Percentiles rank a stretch among this genome's conserved stretches.
Evolutionary conservation across 768 basidiomycete species (phyloP).

Genomic region (Auricularia sp.): DNA sequence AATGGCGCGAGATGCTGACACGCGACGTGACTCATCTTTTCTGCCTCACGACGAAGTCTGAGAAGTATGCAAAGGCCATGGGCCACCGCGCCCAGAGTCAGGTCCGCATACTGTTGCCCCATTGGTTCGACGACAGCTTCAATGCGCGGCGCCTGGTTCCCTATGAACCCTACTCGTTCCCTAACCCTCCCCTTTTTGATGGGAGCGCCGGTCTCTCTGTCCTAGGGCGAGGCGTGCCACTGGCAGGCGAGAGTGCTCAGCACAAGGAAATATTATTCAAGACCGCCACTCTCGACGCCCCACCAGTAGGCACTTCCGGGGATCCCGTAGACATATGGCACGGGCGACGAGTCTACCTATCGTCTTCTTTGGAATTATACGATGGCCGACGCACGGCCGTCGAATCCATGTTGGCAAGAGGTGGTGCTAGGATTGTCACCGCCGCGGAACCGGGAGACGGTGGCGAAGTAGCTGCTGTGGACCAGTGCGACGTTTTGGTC

Average conservation of each 20-base stretch:
- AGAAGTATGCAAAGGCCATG: slow-evolving; percentile 39
- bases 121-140: slow-evolving; percentile 77
- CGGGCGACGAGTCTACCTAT: slow-evolving; percentile 50
- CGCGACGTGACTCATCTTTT: slow-evolving; percentile 85
- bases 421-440: slow-evolving; percentile 44
- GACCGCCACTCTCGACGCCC: slow-evolving; percentile 16
- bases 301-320: neutral
- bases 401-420: slow-evolving; percentile 45
- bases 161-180: slow-evolving; percentile 13
- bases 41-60: slow-evolving; percentile 38
- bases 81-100: slow-evolving; percentile 48
- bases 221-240: slow-evolving; percentile 14
- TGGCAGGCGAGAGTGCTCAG: slow-evolving; percentile 22
- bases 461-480: slow-evolving; percentile 24
- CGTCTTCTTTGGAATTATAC: slow-evolving; percentile 44
- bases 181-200: slow-evolving; percentile 9
- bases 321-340: slow-evolving; percentile 3
- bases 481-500: slow-evolving; percentile 61
- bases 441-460: slow-evolving; percentile 14
- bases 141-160: slow-evolving; percentile 15
- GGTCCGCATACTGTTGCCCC: slow-evolving; percentile 69
- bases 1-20: slow-evolving; percentile 67
- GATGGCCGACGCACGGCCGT: slow-evolving; percentile 42
- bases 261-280: slow-evolving; percentile 27
- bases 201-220: neutral